Base-by-base conservation (phyloP, 371 early-diverging fungal genomes). In the Umbelopsis sp. region DNA sequence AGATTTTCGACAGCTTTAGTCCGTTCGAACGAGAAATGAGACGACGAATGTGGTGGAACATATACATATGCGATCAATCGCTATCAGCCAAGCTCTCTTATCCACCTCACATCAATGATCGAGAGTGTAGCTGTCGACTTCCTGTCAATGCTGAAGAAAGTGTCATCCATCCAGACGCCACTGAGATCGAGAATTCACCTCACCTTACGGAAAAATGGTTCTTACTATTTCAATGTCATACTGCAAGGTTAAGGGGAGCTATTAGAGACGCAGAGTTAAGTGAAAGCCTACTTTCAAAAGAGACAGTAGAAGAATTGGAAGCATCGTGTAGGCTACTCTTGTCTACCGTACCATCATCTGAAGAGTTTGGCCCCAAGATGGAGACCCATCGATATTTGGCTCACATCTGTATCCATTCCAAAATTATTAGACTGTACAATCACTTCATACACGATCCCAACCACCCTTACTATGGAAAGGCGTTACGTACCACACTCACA, bases 41-140 rank as follows among this genome's bases (percentile, higher is more conserved):
- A 12, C 4, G 57, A 57, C 29, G 57, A n/a, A 57, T 29, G 2
- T 57, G 57, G 57, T 57, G 57, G 57, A 57, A 57, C 4, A 18
- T 57, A 35, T 57, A 57, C 7, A 57, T 57, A 35, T 57, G 10
- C 29, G 57, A 57, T 12, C 22, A 32, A 18, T 57, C 35, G n/a
- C n/a, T 57, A 35, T 57, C 57, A 4, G 10, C 29, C 29, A 57
- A 57, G 29, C 35, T 57, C 18, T 32, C 35, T 14, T 57, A 57
- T 12, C 57, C 57, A 57, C 57, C 57, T 1, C 57, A 57, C n/a
- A 37, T 57, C 9, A 57, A 57, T 18, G 57, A 57, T 35, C 57
- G 57, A 8, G 57, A 57, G 35, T 29, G 29, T 32, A 57, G 35
- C 18, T 57, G 57, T 37, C 22, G 29, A 35, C 29, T 57, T 10